Base-by-base conservation (phyloP, 495 filamentous ascomycete species). In the Zalerion maritima region DNA sequence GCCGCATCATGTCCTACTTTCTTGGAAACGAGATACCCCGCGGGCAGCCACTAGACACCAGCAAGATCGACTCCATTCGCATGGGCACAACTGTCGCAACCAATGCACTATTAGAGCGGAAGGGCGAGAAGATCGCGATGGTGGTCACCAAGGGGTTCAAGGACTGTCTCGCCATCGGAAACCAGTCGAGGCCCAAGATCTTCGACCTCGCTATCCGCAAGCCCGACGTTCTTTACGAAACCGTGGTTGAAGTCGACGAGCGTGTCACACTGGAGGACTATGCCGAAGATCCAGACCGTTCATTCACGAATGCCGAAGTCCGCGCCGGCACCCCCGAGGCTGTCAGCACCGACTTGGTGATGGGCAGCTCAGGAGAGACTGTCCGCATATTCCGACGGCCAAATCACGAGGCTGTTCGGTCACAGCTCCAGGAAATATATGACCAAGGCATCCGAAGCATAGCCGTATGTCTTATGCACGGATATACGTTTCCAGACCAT, bases 71-170 rank as follows among this genome's bases (percentile, higher is more conserved):
- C 30, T 80, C 75, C 22, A 80, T 89, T 32, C 75, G 81, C 28
- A 87, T 91, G 82, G 82, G 82, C 17, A 91, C 82, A 12, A 91
- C 82, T 2, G 82, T 91, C 15, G 82, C 82, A 0, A 91, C 82
- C 9, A 91, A 91, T 49, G 82, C 81, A 0, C 54, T 97, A 32
- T 62, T 97, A 1, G 91, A 97, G 54, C 57, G 89, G 34, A 97
- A 96, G 54, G 89, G 89, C 4, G 89, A 94, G 52, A 73, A 73
- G 41, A 92, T 91, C 35, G 89, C 77, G 2, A 65, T 97, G 42
- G 68, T 96, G 13, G 84, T 91, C 6, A 94, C 91, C 2, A 79
- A 82, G 47, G 89, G 89, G 0, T 97, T 97, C 55, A 78, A 74
- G 28, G 89, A 97, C 53, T 83, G 87, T 37, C 64, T 96, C 13